Evolutionary conservation across 1,284 basidiomycete species (phyloP).

Genomic region (Naganishia sp.): DNA sequence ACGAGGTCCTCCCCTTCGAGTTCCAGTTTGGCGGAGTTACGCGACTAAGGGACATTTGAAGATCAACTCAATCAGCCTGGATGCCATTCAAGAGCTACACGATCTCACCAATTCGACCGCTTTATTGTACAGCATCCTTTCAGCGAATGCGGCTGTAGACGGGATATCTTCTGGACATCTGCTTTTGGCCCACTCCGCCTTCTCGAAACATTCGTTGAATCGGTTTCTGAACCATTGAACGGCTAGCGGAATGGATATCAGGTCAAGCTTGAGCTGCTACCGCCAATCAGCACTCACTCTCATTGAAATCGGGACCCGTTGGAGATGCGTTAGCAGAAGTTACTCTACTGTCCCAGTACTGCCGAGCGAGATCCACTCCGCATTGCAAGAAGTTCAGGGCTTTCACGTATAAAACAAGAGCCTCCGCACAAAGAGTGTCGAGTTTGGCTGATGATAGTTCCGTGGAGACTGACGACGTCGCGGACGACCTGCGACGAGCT

Average conservation of each 20-base stretch:
- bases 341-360: conserved; percentile 54
- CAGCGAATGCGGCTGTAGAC: conserved; percentile 55
- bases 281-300: conserved; percentile 52
- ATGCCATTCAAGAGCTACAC: conserved; percentile 73
- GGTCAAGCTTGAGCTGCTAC: not conserved
- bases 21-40: conserved; percentile 87
- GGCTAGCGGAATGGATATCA: conserved; percentile 42
- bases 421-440: conserved; percentile 63
- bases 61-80: conserved; percentile 60
- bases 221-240: conserved; percentile 61
- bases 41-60: conserved; percentile 62
- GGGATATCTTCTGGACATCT: conserved; percentile 57
- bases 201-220: conserved; percentile 62
- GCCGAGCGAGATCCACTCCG: conserved; percentile 67
- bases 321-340: conserved; percentile 36
- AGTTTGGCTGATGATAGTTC: conserved; percentile 35
- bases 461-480: conserved; percentile 37
- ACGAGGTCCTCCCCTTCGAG: conserved; percentile 72
- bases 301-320: conserved; percentile 58
- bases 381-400: conserved; percentile 89
- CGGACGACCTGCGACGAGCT: conserved; percentile 36
- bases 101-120: conserved; percentile 57
- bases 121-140: conserved; percentile 60
- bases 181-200: conserved; percentile 59
- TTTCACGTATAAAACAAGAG: conserved; percentile 86